Base-by-base conservation (phyloP, 805 yeast genomes). In the Huiozyma sinensis region DNA sequence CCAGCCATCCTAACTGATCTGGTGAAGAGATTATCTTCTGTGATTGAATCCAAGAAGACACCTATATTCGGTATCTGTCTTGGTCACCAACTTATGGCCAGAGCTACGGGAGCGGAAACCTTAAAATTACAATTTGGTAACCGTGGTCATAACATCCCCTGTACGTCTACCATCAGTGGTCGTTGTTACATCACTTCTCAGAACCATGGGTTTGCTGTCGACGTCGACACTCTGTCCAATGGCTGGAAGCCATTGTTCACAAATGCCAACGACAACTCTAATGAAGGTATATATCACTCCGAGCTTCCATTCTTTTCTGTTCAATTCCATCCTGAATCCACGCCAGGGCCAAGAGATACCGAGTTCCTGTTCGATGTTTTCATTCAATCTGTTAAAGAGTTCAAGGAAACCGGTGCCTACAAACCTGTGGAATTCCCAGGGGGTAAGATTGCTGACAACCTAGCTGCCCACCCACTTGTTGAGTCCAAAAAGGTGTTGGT, bases 331-430 rank as follows among this genome's bases (percentile, higher is more conserved):
- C 99, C 99, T 28, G 99, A 92, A 73, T 86, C 97, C 27, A 87
- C 95, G 41, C 97, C 98, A 40, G 99, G 99, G 65, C 99, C 99
- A 64, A 80, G 95, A 65, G 99, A 92, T 65, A 92, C 98, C 42
- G 98, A 92, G 69, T 92, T 89, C 67, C 73, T 92, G 64, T 92
- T 92, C 58, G 98, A 92, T 60, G 88, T 85, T 31, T 92, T 92
- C 68, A 83, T 92, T 60, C 67, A 85, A 52, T 65, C 96, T 41
- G 95, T 92, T 42, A 64, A 74, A 43, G 85, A 81, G 40, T 74
- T 67, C 69, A 76, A 81, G 57, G 53, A 66, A 46, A 68, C 85
- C 37, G 60, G 61, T 41, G 58, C 66, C 34, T 72, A 77, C 61
- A 81, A 79, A 66, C 77, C 87, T 42, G 85, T 92, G 44, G 75